Base-by-base conservation (phyloP, 1,139 yeast genomes). In the Scheffersomyces cryptocercus region DNA sequence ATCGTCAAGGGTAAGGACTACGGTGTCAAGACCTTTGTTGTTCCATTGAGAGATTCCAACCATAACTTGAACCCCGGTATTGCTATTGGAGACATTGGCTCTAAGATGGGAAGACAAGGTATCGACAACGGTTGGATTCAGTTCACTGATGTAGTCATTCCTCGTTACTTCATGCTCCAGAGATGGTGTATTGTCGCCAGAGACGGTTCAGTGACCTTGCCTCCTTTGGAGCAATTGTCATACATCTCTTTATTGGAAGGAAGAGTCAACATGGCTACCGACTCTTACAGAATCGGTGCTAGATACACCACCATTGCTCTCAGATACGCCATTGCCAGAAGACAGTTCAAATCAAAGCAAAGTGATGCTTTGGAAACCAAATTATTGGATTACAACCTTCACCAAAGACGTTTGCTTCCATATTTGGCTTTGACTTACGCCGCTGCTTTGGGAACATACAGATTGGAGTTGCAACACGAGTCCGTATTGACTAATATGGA, bases 101-200 rank as follows among this genome's bases (percentile, higher is more conserved):
- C 88, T 51, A 90, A 90, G 69, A 89, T 89, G 96, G 97, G 97
- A 44, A 81, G 90, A 59, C 88, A 84, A 56, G 91, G 90, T 53
- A 83, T 85, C 53, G 97, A 90, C 65, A 90, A 90, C 61, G 97
- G 97, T 48, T 89, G 96, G 96, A 88, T 90, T 59, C 96, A 88
- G 67, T 90, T 87, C 66, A 74, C 88, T 45, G 74, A 81, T 53
- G 97, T 89, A 41, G 78, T 85, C 50, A 84, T 90, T 51, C 97
- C 97, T 43, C 79, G 93, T 52, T 85, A 79, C 64, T 86, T 77
- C 65, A 82, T 90, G 95, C 72, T 90, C 57, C 86, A 85, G 69
- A 86, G 85, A 64, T 89, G 83, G 68, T 79, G 90, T 47, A 82
- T 83, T 60, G 89, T 90, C 47, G 80, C 82, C 45, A 69, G 78